These are phyloP conservation scores for Cucurbitaria berberidis DNA, from an alignment of 2,329 filamentous ascomycete genomes.

Conservation along the genomic window DNA sequence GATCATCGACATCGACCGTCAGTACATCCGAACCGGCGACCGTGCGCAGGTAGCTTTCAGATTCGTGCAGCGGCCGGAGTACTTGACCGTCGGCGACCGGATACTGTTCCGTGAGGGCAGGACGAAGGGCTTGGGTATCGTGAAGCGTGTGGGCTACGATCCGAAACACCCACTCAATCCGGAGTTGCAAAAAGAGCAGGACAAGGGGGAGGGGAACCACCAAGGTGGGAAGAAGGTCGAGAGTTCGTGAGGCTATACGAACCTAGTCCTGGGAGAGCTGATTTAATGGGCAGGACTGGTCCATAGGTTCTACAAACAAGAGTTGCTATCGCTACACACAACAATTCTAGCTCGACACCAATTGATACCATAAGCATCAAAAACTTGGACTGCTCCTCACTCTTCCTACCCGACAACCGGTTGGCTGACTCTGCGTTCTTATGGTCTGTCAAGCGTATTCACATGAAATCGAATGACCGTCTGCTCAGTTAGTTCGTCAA, in stretches of 20 bases:
- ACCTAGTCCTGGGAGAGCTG: background rate
- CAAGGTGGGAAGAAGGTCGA: slow-evolving; percentile 16
- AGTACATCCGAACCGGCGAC: slow-evolving; percentile 92
- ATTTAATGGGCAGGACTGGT: background rate
- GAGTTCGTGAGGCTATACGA: slow-evolving; percentile 2
- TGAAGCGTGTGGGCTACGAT: slow-evolving; percentile 91
- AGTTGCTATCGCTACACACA: background rate
- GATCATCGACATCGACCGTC: slow-evolving; percentile 97
- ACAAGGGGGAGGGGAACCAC: slow-evolving; percentile 24
- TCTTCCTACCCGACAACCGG: background rate
- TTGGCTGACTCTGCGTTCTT: background rate
- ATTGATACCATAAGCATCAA: background rate
- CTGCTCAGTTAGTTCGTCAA: background rate
- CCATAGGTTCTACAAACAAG: background rate
- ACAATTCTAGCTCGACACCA: background rate
- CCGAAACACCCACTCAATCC: slow-evolving; percentile 56
- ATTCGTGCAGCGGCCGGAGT: slow-evolving; percentile 94
- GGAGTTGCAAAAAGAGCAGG: slow-evolving; percentile 31
- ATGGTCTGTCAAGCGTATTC: too few species aligned
- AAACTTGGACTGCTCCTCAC: background rate
- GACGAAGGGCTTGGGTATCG: slow-evolving; percentile 94
- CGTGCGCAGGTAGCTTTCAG: slow-evolving; percentile 92
- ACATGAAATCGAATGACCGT: background rate
- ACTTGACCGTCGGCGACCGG: slow-evolving; percentile 84
- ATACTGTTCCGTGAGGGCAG: slow-evolving; percentile 92